Base-by-base conservation (phyloP, 2,329 filamentous ascomycete species). In the Hysterium pulicare region DNA sequence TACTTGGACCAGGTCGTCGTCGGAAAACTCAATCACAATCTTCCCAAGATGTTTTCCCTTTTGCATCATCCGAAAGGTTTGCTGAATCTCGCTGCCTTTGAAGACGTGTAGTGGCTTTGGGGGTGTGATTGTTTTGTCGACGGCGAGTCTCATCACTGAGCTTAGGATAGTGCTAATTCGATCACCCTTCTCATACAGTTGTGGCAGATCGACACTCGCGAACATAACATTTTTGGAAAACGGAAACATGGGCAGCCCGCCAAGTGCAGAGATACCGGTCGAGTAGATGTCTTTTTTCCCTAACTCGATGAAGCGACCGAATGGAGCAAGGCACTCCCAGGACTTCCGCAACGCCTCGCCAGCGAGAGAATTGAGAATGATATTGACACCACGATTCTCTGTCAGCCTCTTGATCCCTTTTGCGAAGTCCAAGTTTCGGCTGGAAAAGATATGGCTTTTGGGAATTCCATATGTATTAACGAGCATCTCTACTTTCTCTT, bases 321-420 rank as follows among this genome's bases (percentile, higher is more conserved):
- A 42, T 9, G 9, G 33, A 4, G 40, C 40, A 11, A 42, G 11
- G 13, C 40, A 42, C 11, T 33, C 13, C 39, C 39, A 41, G 2
- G 26, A 31, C 13, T 20, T 22, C 2, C 15, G 15, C 2, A 40
- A 26, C 5, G 19, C 15, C 26, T 40, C 19, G 5, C 38, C 38
- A 23, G 49, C 40, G 5, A 46, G 32, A 6, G 24, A 34, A 45
- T 64, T 64, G 34, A 64, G 36, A 8, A 57, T 46, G 2, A 62
- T 49, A 43, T 64, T 54, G n/a, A 59, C 54, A 20, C 61, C 61
- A 8, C 40, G 28, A 16, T 47, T 50, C 2, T 53, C 40, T 1
- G 61, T 64, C 24, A 42, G 35, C 5, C 43, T 31, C 43, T 44
- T 37, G 11, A 63, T 41, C 6, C 37, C 52, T 7, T 32, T 36